These are phyloP conservation scores for Daucus carota DNA, from an alignment of 129 eudicot genomes.

Conservation along the genomic window DH1_v3.0 NC_030381.2:46880001-46880500, in stretches of 20 bases:
- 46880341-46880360: not conserved
- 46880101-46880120: not conserved
- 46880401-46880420: too few species aligned
- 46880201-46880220: conserved; percentile 11
- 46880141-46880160: not conserved
- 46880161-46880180: conserved; percentile 15
- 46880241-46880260: not conserved
- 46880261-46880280: conserved; percentile 4
- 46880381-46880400: too few species aligned
- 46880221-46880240: conserved; percentile 21
- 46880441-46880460: not conserved
- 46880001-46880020: not conserved
- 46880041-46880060: not conserved
- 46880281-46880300: conserved; percentile 3
- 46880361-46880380: conserved; percentile 15
- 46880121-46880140: not conserved
- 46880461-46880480: not conserved
- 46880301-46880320: conserved; percentile 15
- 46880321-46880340: not conserved
- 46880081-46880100: not conserved
- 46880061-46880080: too few species aligned
- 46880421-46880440: not conserved
- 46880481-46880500: not conserved
- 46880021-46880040: conserved; percentile 3
- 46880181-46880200: conserved; percentile 22